These are phyloP conservation scores for Piloderma croceum DNA, from an alignment of 768 basidiomycete genomes.

Conservation along the genomic window DNA sequence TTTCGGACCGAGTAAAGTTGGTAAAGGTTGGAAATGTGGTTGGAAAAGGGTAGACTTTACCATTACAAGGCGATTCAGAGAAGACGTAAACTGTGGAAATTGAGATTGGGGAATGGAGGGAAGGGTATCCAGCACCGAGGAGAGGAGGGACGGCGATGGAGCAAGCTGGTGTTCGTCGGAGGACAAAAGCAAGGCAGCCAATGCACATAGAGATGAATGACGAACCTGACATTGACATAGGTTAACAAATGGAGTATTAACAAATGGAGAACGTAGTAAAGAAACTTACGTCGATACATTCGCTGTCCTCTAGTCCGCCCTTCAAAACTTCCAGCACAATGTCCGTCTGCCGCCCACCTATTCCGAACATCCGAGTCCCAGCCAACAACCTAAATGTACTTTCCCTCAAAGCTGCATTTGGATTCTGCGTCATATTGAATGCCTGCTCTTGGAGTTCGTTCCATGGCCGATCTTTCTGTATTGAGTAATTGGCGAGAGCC, in stretches of 20 bases:
- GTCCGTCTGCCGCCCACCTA: conserved; percentile 71
- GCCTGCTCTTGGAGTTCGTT: conserved; percentile 70
- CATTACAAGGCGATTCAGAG: conserved; percentile 67
- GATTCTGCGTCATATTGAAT: conserved; percentile 52
- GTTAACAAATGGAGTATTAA: background rate
- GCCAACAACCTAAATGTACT: conserved; percentile 69
- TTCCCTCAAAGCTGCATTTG: conserved; percentile 38
- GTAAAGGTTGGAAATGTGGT: conserved; percentile 61
- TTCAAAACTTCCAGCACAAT: conserved; percentile 62
- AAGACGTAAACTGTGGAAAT: conserved; percentile 60
- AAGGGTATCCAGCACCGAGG: conserved; percentile 71
- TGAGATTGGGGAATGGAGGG: conserved; percentile 49
- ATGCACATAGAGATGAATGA: conserved; percentile 64
- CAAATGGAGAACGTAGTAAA: conserved; percentile 1
- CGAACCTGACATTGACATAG: conserved; percentile 46
- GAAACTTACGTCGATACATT: conserved; percentile 55
- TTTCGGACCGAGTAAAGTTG: conserved; percentile 66
- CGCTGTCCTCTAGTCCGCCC: conserved; percentile 59
- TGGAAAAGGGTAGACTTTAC: conserved; percentile 68
- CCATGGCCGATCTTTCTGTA: conserved; percentile 75
- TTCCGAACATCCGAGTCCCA: conserved; percentile 67
- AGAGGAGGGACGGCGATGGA: conserved; percentile 54
- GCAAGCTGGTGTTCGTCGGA: conserved; percentile 57
- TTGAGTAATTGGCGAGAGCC: conserved; percentile 70
- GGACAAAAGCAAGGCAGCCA: conserved; percentile 61